Percentiles rank a stretch among this genome's conserved stretches.
phyloP scores from a whole-genome alignment of 371 early-diverging fungal genomes.

The Rhizopus delemar region DNA sequence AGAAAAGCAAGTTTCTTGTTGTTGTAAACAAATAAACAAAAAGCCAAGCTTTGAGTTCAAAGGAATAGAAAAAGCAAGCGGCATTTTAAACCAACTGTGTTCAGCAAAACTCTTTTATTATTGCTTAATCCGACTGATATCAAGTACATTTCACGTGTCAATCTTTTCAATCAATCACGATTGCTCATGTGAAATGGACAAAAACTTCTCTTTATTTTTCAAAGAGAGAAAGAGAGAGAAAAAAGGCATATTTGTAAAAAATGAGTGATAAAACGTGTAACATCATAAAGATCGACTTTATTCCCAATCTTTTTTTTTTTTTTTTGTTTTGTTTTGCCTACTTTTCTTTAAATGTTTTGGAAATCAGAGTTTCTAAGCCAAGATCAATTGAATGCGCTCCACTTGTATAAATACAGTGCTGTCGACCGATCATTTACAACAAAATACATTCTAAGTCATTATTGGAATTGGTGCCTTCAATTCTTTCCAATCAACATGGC shows the following conservation, averaged over 20 bases:
- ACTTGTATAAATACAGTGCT: slow-evolving; percentile 80
- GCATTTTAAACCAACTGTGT: slow-evolving; percentile 4
- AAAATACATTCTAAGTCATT: slow-evolving; percentile 79
- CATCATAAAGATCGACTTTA: neutral
- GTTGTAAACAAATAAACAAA: slow-evolving; percentile 13
- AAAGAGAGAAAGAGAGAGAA: neutral
- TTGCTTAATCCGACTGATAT: too few relatives aligned
- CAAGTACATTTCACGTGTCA: too few relatives aligned
- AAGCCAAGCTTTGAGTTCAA: neutral
- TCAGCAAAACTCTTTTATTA: neutral
- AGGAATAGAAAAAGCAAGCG: slow-evolving; percentile 5
- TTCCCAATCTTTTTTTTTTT: slow-evolving; percentile 2
- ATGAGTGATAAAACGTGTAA: neutral
- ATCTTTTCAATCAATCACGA: too few relatives aligned
- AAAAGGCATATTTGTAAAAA: neutral
- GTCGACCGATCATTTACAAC: slow-evolving; percentile 85
- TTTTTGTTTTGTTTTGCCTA: slow-evolving; percentile 12
- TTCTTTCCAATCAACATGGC: slow-evolving; percentile 95
- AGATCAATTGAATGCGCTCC: slow-evolving; percentile 72
- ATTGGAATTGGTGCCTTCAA: slow-evolving; percentile 88
- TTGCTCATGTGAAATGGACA: too few relatives aligned
- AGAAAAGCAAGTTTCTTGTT: slow-evolving; percentile 7
- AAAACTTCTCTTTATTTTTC: too few relatives aligned
- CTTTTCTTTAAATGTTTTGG: slow-evolving; percentile 20
- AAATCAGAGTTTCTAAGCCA: slow-evolving; percentile 54